phyloP scores from a whole-genome alignment of 306 rosid species.

The Acacia crassicarpa region DNA sequence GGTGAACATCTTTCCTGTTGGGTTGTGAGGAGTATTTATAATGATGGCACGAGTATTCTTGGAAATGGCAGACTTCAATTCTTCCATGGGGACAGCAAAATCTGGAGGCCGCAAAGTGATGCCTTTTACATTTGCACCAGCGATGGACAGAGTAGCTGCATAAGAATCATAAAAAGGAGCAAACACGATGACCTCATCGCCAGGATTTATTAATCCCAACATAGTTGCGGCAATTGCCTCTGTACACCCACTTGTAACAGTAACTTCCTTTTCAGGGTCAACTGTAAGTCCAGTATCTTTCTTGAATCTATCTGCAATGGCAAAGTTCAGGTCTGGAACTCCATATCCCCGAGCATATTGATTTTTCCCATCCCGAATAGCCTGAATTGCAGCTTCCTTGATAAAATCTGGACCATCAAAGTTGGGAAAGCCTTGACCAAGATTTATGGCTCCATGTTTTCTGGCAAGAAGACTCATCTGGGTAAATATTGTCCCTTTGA shows the following conservation, averaged over 20 bases:
- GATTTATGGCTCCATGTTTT: slow-evolving; percentile 86
- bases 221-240: slow-evolving; percentile 95
- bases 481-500: slow-evolving; percentile 87
- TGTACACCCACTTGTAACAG: slow-evolving; percentile 88
- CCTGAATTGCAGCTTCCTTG: slow-evolving; percentile 93
- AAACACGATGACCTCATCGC: slow-evolving; percentile 90
- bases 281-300: slow-evolving; percentile 72
- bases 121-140: slow-evolving; percentile 79
- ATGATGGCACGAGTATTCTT: slow-evolving; percentile 80
- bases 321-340: slow-evolving; percentile 75
- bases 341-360: slow-evolving; percentile 93
- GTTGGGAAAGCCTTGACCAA: slow-evolving; percentile 96
- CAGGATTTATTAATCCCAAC: slow-evolving; percentile 85
- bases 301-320: slow-evolving; percentile 82
- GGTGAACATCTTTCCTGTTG: slow-evolving; percentile 90
- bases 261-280: slow-evolving; percentile 84
- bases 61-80: slow-evolving; percentile 62
- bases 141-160: slow-evolving; percentile 89
- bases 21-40: slow-evolving; percentile 81
- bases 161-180: slow-evolving; percentile 90
- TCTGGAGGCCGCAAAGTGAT: slow-evolving; percentile 80
- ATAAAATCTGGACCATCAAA: slow-evolving; percentile 94
- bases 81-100: slow-evolving; percentile 67
- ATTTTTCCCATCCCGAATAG: slow-evolving; percentile 81
- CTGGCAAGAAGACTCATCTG: slow-evolving; percentile 85